phyloP scores from a whole-genome alignment of 441 rosid genomes.

The California macrophylla region DNA sequence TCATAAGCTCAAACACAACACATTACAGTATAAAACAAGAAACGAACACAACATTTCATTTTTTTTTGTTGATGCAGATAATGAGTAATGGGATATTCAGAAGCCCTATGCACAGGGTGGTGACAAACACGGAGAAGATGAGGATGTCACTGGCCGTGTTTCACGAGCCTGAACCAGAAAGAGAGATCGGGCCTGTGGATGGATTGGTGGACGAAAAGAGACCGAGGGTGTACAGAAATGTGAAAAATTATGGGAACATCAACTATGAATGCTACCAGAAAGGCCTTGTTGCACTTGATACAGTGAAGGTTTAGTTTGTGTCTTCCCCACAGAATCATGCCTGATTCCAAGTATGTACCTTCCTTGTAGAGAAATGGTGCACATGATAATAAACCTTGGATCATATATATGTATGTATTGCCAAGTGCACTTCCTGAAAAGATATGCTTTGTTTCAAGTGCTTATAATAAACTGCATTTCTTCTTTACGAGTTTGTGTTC shows the following conservation, averaged over 20 bases:
- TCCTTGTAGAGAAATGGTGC: not conserved
- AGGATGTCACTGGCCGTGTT: conserved; percentile 18
- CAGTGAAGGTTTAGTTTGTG: conserved; percentile 17
- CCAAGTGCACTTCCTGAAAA: not conserved
- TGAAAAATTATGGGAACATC: conserved; percentile 33
- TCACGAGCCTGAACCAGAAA: conserved; percentile 21
- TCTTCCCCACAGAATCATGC: not conserved
- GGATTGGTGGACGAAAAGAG: conserved; percentile 16
- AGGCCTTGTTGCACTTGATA: conserved; percentile 38
- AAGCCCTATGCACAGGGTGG: conserved; percentile 24
- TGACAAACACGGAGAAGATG: conserved; percentile 8
- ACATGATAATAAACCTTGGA: not conserved
- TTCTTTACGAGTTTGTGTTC: too few species aligned
- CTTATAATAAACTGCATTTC: not conserved
- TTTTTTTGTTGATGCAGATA: conserved; percentile 14
- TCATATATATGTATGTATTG: not conserved
- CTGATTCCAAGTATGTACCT: not conserved
- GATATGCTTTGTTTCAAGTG: not conserved
- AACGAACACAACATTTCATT: not conserved
- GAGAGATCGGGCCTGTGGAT: conserved; percentile 20
- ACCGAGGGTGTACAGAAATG: conserved; percentile 28
- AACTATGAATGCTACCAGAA: conserved; percentile 39
- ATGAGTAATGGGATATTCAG: conserved; percentile 24
- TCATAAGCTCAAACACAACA: not conserved
- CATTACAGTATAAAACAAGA: not conserved